Evolutionary conservation across 768 basidiomycete genomes (phyloP), one percentile per base, ranked within the genome.

Genomic region (Lanmaoa pseudosensibilis): DNA sequence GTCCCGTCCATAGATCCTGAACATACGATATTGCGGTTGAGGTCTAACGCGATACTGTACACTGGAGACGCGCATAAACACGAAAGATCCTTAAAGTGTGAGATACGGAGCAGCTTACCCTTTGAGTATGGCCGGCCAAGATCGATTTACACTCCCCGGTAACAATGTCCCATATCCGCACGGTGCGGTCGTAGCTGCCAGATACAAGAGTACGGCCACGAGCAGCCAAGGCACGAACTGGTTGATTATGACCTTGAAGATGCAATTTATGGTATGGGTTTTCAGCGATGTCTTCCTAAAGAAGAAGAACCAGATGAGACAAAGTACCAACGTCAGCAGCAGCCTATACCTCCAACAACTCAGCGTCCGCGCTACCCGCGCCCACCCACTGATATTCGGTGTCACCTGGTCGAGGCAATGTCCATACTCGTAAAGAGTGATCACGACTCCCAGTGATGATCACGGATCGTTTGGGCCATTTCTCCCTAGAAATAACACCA

Each of bases 1-100:
- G 92, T 95, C 45, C 93, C 91, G 71, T 98, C 96, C 95, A 98
- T 96, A 5, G 95, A 98, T 9, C 96, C 96, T 2, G 97, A 98
- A 62, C 92, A 94, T 27, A 92, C 93, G 69, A 94, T 90, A 52
- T 92, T 86, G n/a, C 94, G 90, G 46, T 78, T 76, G 39, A 86
- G 81, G 69, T 98, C 96, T 38, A 95, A 82, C 12, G 95, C 94
- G 50, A 98, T 92, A 70, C 91, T 94, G 77, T 98, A 98, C 5
- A 98, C 96, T 94, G 73, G n/a, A 27, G 16, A 50, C 30, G 32
- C n/a, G 34, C 50, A 59, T 65, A 5, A 58, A 36, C 34, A 55
- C 48, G 37, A 53, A 37, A 45, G 38, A n/a, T 21, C 46, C 5
- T 1, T 25, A 2, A 45, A 21, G 37, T 19, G 30, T 1, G 16